Conservation (phyloP, 345 rosid genomes). For the Bruguiera gymnorhiza region DNA sequence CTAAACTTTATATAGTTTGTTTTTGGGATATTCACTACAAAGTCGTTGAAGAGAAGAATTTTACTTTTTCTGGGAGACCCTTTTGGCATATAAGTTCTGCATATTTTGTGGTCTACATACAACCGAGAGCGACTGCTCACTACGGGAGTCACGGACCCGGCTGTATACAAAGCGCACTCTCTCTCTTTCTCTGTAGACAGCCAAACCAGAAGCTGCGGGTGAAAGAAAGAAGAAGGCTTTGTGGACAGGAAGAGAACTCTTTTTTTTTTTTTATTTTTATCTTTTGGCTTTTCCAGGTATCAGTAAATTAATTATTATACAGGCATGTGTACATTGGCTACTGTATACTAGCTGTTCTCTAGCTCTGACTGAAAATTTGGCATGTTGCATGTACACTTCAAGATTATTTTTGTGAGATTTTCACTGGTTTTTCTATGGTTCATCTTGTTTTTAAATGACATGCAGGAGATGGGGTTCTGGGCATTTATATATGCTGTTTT, state of each 20-base stretch:
- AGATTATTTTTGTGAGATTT: conserved; percentile 3
- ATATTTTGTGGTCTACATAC: no score
- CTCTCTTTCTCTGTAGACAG: conserved; percentile 11
- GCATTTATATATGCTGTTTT: conserved; percentile 19
- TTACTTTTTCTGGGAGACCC: no score
- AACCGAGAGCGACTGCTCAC: neutral
- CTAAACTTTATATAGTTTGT: no score
- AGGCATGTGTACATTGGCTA: neutral
- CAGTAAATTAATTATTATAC: neutral
- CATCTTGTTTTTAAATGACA: neutral
- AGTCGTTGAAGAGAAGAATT: no score
- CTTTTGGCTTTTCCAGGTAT: neutral
- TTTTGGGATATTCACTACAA: no score
- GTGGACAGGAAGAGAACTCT: neutral
- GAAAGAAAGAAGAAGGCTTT: neutral
- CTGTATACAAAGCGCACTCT: conserved; percentile 11
- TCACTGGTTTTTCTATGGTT: conserved; percentile 12
- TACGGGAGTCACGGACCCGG: conserved; percentile 20
- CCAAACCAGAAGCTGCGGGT: conserved; percentile 2
- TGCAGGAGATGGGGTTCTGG: neutral
- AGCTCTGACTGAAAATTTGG: neutral
- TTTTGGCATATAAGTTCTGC: no score
- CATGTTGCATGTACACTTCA: conserved; percentile 15
- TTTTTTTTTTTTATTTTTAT: neutral
- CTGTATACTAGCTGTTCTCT: no score